Percentiles rank a stretch among this genome's conserved stretches.
Evolutionary conservation across 805 yeast species (phyloP).

Genomic region (Candida khao-thaluensis): DNA sequence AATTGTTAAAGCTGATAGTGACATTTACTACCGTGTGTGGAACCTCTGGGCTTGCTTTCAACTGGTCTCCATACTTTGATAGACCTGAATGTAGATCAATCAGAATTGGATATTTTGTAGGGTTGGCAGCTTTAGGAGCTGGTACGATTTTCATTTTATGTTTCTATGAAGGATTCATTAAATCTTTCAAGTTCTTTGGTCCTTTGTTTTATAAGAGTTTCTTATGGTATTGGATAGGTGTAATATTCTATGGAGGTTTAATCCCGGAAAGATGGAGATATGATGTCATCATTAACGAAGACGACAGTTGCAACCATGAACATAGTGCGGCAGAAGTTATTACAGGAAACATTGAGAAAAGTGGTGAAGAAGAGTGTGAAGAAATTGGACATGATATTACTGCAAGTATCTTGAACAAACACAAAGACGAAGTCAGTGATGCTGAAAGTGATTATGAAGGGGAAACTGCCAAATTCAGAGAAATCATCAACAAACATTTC

Average conservation of each 20-base stretch:
- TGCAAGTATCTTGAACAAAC: constrained; percentile 9
- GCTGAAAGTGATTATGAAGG: constrained; percentile 9
- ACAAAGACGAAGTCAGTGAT: constrained; percentile 2
- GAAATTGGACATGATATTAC: constrained; percentile 24
- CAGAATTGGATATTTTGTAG: constrained; percentile 76
- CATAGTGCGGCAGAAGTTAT: constrained; percentile 31
- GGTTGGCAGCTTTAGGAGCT: constrained; percentile 74
- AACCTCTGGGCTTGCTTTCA: constrained; percentile 66
- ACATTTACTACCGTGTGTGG: constrained; percentile 67
- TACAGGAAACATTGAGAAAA: constrained; percentile 32
- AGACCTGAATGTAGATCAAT: constrained; percentile 78
- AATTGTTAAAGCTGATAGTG: constrained; percentile 49
- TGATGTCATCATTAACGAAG: constrained; percentile 58
- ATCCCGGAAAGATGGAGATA: constrained; percentile 87
- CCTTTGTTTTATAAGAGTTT: constrained; percentile 73
- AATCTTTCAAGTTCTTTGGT: constrained; percentile 53
- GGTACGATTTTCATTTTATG: constrained; percentile 59
- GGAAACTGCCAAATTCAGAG: constrained; percentile 23
- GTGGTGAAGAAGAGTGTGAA: constrained; percentile 39
- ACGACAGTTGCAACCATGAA: constrained; percentile 23
- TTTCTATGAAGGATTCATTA: constrained; percentile 52
- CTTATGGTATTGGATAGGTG: constrained; percentile 76
- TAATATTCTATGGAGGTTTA: constrained; percentile 79
- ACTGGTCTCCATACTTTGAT: constrained; percentile 93
- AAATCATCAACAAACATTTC: constrained; percentile 37